Percentiles rank a stretch among this genome's conserved stretches.
These are phyloP conservation scores for Cenchrus fungigraminus DNA, from an alignment of 176 grass and related monocot genomes.

Conservation along the genomic window DNA sequence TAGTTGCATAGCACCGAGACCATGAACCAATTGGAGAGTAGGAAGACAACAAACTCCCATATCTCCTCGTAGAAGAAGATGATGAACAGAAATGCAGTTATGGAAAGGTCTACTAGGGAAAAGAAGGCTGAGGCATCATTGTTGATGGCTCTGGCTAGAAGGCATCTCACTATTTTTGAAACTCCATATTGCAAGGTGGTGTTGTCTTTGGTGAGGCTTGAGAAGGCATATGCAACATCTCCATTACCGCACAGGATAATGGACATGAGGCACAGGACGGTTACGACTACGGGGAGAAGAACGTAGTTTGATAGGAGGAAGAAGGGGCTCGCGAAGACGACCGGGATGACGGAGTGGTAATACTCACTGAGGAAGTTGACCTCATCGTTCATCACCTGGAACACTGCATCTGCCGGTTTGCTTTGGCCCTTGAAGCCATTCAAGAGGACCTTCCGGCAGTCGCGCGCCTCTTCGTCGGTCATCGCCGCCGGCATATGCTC, in stretches of 20 bases:
- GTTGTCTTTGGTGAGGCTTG: background rate
- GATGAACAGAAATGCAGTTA: background rate
- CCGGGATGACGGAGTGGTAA: background rate
- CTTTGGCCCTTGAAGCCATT: too few species aligned
- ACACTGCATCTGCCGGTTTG: background rate
- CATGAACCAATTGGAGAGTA: background rate
- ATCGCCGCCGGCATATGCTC: background rate
- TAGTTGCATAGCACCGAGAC: background rate
- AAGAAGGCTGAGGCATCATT: background rate
- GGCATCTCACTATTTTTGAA: background rate
- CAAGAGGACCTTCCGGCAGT: too few species aligned
- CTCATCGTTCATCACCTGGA: background rate
- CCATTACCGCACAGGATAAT: background rate
- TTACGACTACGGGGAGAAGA: background rate
- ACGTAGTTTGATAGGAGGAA: background rate
- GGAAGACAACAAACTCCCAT: background rate
- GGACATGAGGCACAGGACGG: background rate
- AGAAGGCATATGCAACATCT: background rate
- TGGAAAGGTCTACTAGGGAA: background rate
- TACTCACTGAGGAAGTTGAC: background rate
- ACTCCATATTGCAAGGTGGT: background rate
- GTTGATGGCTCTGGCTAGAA: background rate
- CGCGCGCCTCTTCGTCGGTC: too few species aligned
- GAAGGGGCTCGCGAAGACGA: background rate
- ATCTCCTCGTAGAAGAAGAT: background rate